Percentiles rank a stretch among this genome's conserved stretches.
phyloP scores from a whole-genome alignment of 352 stramenopile genomes.

The Paralagenidium karlingii region DNA sequence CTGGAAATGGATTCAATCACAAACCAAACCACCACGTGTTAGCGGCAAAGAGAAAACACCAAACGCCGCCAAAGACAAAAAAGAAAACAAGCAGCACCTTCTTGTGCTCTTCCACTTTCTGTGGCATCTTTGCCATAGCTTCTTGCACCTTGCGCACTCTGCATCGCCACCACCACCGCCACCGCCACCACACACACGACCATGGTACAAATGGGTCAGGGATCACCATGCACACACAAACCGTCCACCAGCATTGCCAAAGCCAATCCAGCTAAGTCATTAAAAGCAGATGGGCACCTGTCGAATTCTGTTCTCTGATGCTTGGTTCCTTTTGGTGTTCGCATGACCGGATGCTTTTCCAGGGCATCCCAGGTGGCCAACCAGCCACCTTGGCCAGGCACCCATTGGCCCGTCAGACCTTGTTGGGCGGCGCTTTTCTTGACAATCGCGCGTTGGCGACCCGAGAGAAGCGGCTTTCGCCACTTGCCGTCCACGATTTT shows the following conservation, averaged over 20 bases:
- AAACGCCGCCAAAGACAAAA: too few relatives aligned
- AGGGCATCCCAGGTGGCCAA: slow-evolving; percentile 57
- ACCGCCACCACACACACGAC: background rate
- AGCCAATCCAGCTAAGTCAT: background rate
- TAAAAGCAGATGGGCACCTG: slow-evolving; percentile 21
- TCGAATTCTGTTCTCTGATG: slow-evolving; percentile 79
- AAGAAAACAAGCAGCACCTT: too few relatives aligned
- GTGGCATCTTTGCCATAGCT: slow-evolving; percentile 63
- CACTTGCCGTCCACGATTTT: slow-evolving; percentile 71
- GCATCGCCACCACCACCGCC: background rate
- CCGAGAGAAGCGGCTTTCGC: slow-evolving; percentile 69
- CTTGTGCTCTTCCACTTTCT: slow-evolving; percentile 81
- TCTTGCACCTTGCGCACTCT: slow-evolving; percentile 81
- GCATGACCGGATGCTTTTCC: slow-evolving; percentile 82
- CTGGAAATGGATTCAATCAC: too few relatives aligned
- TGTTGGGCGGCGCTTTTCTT: slow-evolving; percentile 73
- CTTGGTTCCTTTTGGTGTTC: slow-evolving; percentile 63
- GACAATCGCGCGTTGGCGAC: slow-evolving; percentile 66
- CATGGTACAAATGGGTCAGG: background rate
- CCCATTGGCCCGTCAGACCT: slow-evolving; percentile 60
- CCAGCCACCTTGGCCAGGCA: slow-evolving; percentile 69
- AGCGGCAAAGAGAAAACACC: too few relatives aligned
- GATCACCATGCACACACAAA: background rate
- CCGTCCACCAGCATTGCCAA: background rate
- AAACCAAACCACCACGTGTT: too few relatives aligned